Evolutionary conservation across 306 rosid genomes (phyloP), one percentile per base, ranked within the genome.

Genomic region (Mimosa bimucronata): DNA sequence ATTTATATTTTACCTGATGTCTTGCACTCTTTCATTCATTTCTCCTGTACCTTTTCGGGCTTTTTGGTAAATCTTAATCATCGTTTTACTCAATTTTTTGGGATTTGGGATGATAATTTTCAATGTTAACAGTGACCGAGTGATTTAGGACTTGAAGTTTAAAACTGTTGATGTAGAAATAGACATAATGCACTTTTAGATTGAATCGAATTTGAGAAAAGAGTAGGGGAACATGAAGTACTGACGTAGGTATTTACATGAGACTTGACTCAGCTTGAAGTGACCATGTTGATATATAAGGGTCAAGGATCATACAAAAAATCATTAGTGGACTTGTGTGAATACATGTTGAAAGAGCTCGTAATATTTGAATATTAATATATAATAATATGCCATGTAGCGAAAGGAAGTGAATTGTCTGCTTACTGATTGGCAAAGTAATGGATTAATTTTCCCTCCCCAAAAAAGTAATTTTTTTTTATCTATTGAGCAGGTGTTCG

Each of bases 401-500:
- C 26, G 21, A 31, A 64, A 38, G 84, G 26, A 58, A 34, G 80
- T 79, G 62, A 66, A 72, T 41, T 48, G 60, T 45, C 70, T 68
- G 77, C 28, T 57, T 66, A 58, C 65, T 77, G 62, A 74, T 80
- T 75, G 77, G 83, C 82, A 55, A 78, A 83, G 68, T 64, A 18
- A 70, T 58, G 62, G 76, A 25, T 52, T 80, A 11, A 68, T 70
- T 78, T 60, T 9, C 26, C 8, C 65, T 2, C 60, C 64, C 29
- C 10, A n/a, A 21, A 21, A 57, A 23, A 0, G 64, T 57, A 57
- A 23, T n/a, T n/a, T n/a, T 23, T 57, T 57, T 10, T 21, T 23
- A 10, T 80, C 37, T 25, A 19, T 61, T 83, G 81, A 62, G 79
- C 97, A 96, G 99, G 97, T 96, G 30, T 96, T 93, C 84, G 85